Evolutionary conservation across 2,329 filamentous ascomycete genomes (phyloP).

Genomic region (Scedosporium dehoogii): DNA sequence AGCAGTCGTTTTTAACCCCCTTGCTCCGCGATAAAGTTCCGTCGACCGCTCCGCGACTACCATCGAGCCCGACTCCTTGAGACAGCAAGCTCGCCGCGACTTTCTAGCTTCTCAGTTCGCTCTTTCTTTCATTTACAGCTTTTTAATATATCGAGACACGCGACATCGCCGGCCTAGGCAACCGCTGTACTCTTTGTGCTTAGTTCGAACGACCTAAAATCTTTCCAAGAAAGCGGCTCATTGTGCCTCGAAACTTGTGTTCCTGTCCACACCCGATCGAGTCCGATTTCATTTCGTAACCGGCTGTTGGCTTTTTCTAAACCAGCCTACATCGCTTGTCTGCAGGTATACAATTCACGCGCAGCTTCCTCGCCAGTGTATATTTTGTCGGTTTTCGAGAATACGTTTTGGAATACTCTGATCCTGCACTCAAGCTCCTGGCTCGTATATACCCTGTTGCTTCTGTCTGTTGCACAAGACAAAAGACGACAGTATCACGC

Average conservation of each 20-base stretch:
- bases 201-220: background rate
- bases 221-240: background rate
- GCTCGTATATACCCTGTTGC: background rate
- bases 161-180: background rate
- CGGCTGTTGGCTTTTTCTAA: background rate
- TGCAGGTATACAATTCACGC: background rate
- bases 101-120: background rate
- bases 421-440: background rate
- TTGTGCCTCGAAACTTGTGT: background rate
- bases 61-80: slow-evolving; percentile 29
- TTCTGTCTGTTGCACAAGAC: background rate
- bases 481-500: background rate
- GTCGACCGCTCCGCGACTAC: slow-evolving; percentile 10
- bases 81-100: slow-evolving; percentile 17
- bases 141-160: background rate
- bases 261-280: background rate
- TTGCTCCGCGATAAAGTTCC: slow-evolving; percentile 16
- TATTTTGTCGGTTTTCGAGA: background rate
- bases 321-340: too few relatives aligned
- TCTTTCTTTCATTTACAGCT: background rate
- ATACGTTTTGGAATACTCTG: background rate
- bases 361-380: background rate
- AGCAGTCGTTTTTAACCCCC: slow-evolving; percentile 27
- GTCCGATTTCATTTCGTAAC: background rate
- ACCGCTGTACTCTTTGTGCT: background rate